A percentile compares a stretch with the other conserved stretches of the same genome.
These are phyloP conservation scores for Melocanna baccifera DNA, from an alignment of 176 grass and related monocot species.

Conservation along the genomic window DNA sequence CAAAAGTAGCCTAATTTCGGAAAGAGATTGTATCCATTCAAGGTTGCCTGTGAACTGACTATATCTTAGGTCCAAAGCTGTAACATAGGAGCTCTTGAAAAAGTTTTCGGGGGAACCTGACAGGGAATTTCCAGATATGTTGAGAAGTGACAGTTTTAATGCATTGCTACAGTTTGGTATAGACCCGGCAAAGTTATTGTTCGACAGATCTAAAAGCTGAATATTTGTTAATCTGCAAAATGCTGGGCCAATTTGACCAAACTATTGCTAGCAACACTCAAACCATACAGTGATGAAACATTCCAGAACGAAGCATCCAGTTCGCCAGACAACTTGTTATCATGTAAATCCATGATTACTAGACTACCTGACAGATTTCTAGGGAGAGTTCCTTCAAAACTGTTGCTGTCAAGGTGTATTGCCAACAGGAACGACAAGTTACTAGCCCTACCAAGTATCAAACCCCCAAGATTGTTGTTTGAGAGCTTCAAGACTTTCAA, in stretches of 20 bases:
- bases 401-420: neutral
- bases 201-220: neutral
- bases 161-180: neutral
- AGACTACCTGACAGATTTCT: neutral
- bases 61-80: neutral
- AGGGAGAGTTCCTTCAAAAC: neutral
- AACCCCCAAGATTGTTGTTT: constrained; percentile 30
- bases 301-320: neutral
- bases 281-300: neutral
- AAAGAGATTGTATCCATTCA: neutral
- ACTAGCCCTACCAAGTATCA: neutral
- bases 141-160: neutral
- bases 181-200: neutral
- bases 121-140: constrained; percentile 18
- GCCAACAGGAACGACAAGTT: neutral
- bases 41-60: constrained; percentile 24
- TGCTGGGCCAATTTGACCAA: constrained; percentile 5
- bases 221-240: neutral
- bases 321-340: constrained; percentile 1
- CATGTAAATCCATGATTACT: neutral
- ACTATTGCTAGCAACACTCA: constrained; percentile 11
- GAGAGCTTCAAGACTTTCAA: neutral
- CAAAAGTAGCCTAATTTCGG: neutral
- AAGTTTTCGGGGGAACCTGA: neutral
- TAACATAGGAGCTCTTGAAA: constrained; percentile 6